phyloP scores from a whole-genome alignment of 108 stramenopile species.

The Fistulifera pelliculosa region DNA sequence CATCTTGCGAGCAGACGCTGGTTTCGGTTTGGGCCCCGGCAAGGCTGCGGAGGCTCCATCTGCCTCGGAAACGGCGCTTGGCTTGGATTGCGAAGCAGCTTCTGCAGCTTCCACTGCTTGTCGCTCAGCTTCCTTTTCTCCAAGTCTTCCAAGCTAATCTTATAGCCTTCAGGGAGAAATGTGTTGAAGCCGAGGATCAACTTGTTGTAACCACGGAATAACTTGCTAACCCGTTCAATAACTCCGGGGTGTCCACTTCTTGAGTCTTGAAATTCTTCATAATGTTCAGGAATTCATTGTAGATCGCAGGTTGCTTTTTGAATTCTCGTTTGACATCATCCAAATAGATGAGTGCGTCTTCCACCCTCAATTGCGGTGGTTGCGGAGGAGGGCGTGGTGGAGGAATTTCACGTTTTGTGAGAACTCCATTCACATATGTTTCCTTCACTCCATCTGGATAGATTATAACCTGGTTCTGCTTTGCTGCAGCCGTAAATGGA shows the following conservation, averaged over 20 bases:
- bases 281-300: conserved; percentile 98
- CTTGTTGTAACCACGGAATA: conserved; percentile 95
- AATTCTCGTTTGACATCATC: conserved; percentile 99
- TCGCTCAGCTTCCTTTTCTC: conserved; percentile 26
- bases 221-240: conserved; percentile 87
- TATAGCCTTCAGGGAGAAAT: conserved; percentile 99
- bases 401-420: too few relatives aligned
- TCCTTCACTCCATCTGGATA: too few relatives aligned
- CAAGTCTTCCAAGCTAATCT: conserved; percentile 89
- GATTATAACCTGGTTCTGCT: too few relatives aligned
- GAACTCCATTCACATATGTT: too few relatives aligned
- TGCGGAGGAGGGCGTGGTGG: too few relatives aligned
- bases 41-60: not conserved
- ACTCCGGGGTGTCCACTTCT: conserved; percentile 98
- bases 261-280: conserved; percentile 96
- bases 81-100: conserved; percentile 4
- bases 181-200: conserved; percentile 98
- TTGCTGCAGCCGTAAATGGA: too few relatives aligned
- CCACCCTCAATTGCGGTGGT: conserved; percentile 76
- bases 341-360: conserved; percentile 98
- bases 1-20: not conserved
- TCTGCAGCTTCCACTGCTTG: conserved; percentile 14
- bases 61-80: too few relatives aligned
- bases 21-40: not conserved
- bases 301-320: conserved; percentile 95